Conservation (phyloP, 2,329 filamentous ascomycete genomes). For the Tolypocladium ovalisporum region DNA sequence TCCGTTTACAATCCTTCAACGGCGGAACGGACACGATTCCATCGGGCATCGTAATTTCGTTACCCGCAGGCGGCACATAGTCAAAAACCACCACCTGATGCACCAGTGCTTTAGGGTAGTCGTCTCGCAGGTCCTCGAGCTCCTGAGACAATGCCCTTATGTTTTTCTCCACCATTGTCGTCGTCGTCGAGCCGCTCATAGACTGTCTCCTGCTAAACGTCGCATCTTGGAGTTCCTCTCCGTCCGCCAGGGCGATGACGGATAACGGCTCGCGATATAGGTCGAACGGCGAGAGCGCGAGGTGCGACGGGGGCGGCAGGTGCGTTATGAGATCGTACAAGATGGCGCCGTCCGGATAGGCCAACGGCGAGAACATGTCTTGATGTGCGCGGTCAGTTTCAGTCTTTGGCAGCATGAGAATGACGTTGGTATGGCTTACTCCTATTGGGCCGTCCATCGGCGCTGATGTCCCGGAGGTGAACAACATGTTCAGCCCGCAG, state of each 20-base stretch:
- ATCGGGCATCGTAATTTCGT: slow-evolving; percentile 47
- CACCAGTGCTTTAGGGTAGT: slow-evolving; percentile 64
- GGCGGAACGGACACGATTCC: slow-evolving; percentile 64
- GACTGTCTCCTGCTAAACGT: slow-evolving; percentile 45
- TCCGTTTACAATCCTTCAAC: slow-evolving; percentile 55
- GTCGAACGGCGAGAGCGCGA: slow-evolving; percentile 79
- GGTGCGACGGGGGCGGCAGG: slow-evolving; percentile 66
- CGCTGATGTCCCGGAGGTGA: slow-evolving; percentile 73
- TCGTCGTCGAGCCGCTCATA: slow-evolving; percentile 34
- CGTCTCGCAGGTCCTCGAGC: slow-evolving; percentile 58
- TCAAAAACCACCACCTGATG: slow-evolving; percentile 78
- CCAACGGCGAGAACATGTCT: slow-evolving; percentile 92
- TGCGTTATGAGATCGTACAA: slow-evolving; percentile 82
- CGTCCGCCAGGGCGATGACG: slow-evolving; percentile 78
- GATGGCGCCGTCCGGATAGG: slow-evolving; percentile 75
- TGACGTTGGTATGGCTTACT: slow-evolving; percentile 40
- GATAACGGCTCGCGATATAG: slow-evolving; percentile 75
- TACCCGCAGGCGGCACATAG: slow-evolving; percentile 38
- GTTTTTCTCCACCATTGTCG: slow-evolving; percentile 43
- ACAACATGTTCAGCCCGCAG: slow-evolving; percentile 73
- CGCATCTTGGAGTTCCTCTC: slow-evolving; percentile 50
- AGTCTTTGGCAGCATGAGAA: background rate
- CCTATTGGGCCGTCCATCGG: slow-evolving; percentile 74
- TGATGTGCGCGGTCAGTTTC: slow-evolving; percentile 9
- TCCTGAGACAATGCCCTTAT: slow-evolving; percentile 52